These are phyloP conservation scores for Gillenia trifoliata DNA, from an alignment of 306 rosid species.

Conservation along the genomic window DNA sequence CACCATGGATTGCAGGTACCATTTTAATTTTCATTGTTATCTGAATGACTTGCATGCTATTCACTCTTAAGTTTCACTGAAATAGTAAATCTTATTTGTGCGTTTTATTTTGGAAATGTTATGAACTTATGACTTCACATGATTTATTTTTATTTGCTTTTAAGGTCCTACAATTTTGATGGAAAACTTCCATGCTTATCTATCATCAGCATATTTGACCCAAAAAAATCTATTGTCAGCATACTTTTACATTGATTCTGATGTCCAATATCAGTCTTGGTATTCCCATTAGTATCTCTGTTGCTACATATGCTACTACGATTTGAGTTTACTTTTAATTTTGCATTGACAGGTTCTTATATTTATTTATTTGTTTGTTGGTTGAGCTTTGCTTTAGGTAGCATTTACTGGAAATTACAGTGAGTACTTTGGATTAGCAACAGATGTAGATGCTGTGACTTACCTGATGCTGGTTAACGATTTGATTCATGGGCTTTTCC, in stretches of 20 bases:
- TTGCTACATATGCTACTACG: background rate
- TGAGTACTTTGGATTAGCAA: slow-evolving; percentile 81
- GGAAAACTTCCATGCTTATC: background rate
- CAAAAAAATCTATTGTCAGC: background rate
- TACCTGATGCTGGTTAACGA: slow-evolving; percentile 97
- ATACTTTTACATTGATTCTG: background rate
- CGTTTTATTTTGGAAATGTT: background rate
- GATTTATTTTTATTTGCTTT: background rate
- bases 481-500: slow-evolving; percentile 90
- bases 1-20: slow-evolving; percentile 91
- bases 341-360: background rate
- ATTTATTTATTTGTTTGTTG: slow-evolving; percentile 3
- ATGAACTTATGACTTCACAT: no score
- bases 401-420: slow-evolving; percentile 87
- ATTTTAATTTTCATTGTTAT: slow-evolving; percentile 1
- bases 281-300: background rate
- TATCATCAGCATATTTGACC: background rate
- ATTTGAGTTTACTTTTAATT: background rate
- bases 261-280: background rate
- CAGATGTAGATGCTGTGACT: slow-evolving; percentile 91
- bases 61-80: background rate
- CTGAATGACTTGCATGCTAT: background rate
- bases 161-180: background rate
- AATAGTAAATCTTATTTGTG: background rate
- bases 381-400: slow-evolving; percentile 38